These are phyloP conservation scores for Cardamine resedifolia DNA, from an alignment of 345 rosid species.

Conservation along the genomic window DNA sequence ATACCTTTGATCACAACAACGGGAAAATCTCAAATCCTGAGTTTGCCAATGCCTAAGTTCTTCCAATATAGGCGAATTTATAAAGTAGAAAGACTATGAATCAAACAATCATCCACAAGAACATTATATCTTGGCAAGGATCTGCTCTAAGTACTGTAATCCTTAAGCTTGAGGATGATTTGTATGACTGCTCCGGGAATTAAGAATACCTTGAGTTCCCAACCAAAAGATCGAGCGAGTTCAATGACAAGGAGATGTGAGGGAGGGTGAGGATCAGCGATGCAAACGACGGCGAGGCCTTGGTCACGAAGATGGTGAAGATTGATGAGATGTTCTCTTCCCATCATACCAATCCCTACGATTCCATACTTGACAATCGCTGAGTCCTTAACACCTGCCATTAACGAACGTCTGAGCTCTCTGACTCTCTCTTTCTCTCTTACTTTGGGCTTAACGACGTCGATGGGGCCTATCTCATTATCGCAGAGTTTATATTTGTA, in stretches of 20 bases:
- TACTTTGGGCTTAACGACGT: not conserved
- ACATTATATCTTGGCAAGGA: not conserved
- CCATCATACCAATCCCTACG: constrained; percentile 97
- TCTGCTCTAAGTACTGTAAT: not conserved
- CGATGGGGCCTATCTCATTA: not conserved
- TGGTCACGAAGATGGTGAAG: constrained; percentile 71
- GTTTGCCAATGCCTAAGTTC: not conserved
- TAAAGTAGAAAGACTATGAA: not conserved
- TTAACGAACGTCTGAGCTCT: constrained; percentile 7
- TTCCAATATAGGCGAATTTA: not conserved
- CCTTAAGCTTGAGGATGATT: not conserved
- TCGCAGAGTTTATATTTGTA: not conserved
- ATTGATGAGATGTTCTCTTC: constrained; percentile 90
- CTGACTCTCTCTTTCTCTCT: not conserved
- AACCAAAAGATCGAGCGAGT: constrained; percentile 58
- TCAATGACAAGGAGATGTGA: constrained; percentile 65
- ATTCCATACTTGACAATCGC: constrained; percentile 66
- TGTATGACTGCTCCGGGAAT: not conserved
- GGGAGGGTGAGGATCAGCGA: constrained; percentile 82
- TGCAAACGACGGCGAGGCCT: constrained; percentile 62
- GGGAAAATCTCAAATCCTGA: not conserved
- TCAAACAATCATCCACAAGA: not conserved
- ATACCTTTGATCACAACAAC: constrained; percentile 52
- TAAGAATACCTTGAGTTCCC: constrained; percentile 58
- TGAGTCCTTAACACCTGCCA: constrained; percentile 28